Evolutionary conservation across 23 red algal species (phyloP), one percentile per base, ranked within the genome.

Genomic region (Gracilariopsis chorda): DNA sequence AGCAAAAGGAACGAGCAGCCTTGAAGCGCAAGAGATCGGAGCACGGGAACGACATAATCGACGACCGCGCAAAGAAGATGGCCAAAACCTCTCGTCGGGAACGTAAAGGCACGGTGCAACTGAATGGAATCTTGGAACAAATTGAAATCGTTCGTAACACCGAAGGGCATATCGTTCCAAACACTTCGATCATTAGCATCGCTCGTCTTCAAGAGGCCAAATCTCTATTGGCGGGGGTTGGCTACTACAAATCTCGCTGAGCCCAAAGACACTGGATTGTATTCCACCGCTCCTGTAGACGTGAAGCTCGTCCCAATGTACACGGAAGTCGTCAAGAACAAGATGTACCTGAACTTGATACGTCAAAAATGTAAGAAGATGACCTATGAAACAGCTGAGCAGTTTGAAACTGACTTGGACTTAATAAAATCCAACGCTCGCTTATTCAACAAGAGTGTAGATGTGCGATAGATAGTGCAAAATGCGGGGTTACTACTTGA

Each of bases 391-490:
- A 88, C 91, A 7, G 87, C 87, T 35, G 62, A 60, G 1, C 87
- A 92, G 35, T 95, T 91, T 33, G 57, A 94, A 44, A 65, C 36
- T 10, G 95, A 98, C 48, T 86, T 98, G 71, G 41, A 62, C 7
- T 61, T 94, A 17, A 34, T 98, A 13, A 74, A 58, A 5, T 58
- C 70, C 45, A 98, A 98, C 64, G 87, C 95, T 13, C 60, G 51
- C 20, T 33, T 37, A 12, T 98, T 94, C 53, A 94, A 98, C 56
- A 91, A 78, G 1, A 64, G 60, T 12, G 82, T 86, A 0, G 95
- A 98, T 46, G 90, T 77, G 24, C 30, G 87, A 12, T 98, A 91
- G 95, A 88, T 98, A 11, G 82, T 94, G 27, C 95, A 98, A 80
- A 91, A 98, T 52, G 91, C 95, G 17, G 46, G 87, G 57, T 51